Base-by-base conservation (phyloP, 2,329 filamentous ascomycete species). In the Daldinia eschscholtzii region DNA sequence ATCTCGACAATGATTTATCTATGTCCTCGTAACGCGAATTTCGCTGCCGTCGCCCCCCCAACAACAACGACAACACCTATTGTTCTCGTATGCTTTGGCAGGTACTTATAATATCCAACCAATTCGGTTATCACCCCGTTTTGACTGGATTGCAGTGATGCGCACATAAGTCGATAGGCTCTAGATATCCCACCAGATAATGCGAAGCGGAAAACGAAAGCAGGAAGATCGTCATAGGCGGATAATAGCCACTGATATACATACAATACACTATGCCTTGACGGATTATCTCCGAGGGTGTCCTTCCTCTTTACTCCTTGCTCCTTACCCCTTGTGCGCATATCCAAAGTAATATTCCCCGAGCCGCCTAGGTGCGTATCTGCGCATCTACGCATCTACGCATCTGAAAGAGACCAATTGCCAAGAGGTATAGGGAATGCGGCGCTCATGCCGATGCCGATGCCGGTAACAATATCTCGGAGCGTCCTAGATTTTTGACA, bases 371-470 rank as follows among this genome's bases (percentile, higher is more conserved):
- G 20, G 20, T 23, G 20, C 2, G 26, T 28, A 12, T 39, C 56
- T 50, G 37, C 53, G 28, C 56, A 57, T 18, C n/a, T 55, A n/a
- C 28, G 28, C 6, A 44, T 55, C 6, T 39, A 35, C 13, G 48
- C 20, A 39, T 42, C 23, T 52, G 23, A 50, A 58, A 57, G 52
- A 39, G 20, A 15, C 26, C 37, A 53, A 64, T 23, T 58, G 55
- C 50, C 55, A 46, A 67, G 50, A 63, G 12, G 33, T 35, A 50
- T 23, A 52, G 63, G 59, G 46, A 55, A 20, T 53, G 37, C 62
- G 63, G 57, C 61, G 69, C 69, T 61, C 67, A 70, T 67, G 69
- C 69, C 69, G 69, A 70, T 67, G 69, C 69, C 69, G 69, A 71
- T 71, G 69, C 69, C 69, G 69, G 69, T 55, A 59, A 26, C 48